phyloP scores from a whole-genome alignment of 2,329 filamentous ascomycete genomes.

The Ophiosphaerella korrae region DNA sequence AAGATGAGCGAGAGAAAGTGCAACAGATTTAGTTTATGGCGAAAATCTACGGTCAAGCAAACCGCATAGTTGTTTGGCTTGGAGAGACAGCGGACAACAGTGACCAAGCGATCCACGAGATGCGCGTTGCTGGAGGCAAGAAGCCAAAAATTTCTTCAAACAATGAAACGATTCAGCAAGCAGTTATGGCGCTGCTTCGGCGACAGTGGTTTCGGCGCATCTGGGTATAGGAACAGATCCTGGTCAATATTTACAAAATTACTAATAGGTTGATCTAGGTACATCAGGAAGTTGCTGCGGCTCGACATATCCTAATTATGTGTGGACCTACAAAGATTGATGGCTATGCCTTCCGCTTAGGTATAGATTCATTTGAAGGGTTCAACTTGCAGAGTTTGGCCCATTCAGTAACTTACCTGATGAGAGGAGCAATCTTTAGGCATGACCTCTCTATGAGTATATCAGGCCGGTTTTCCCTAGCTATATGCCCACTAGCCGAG shows the following conservation, averaged over 20 bases:
- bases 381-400: too few species aligned
- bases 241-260: too few species aligned
- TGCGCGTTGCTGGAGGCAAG: not conserved
- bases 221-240: conserved; percentile 3
- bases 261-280: too few species aligned
- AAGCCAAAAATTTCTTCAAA: too few species aligned
- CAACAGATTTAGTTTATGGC: conserved; percentile 21
- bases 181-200: not conserved
- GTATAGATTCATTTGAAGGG: too few species aligned
- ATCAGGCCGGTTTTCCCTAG: not conserved
- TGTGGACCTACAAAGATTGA: too few species aligned
- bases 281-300: too few species aligned
- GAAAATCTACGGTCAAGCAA: conserved; percentile 16
- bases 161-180: not conserved
- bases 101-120: conserved; percentile 2
- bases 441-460: too few species aligned
- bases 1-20: conserved; percentile 15
- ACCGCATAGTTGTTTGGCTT: conserved; percentile 21
- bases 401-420: too few species aligned
- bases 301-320: too few species aligned
- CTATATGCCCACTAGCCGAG: conserved; percentile 11
- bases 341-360: too few species aligned
- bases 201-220: conserved; percentile 12
- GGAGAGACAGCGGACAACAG: conserved; percentile 13
- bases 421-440: too few species aligned